These are phyloP conservation scores for Aspergillus bombycis DNA, from an alignment of 2,329 filamentous ascomycete species.

Conservation along the genomic window DNA sequence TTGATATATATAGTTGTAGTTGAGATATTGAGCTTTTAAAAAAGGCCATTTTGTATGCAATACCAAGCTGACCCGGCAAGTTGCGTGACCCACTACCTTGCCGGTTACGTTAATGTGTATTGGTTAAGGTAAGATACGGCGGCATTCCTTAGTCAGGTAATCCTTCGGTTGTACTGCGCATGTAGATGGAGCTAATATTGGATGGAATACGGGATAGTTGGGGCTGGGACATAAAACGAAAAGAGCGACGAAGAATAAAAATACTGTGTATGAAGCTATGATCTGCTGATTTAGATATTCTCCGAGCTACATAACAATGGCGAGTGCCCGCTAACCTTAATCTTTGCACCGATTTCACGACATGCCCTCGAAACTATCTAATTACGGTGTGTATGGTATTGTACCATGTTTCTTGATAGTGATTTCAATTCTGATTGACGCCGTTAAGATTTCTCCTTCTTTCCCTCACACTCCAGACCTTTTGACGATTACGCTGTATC, in stretches of 20 bases:
- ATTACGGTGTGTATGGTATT: background rate
- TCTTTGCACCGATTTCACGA: background rate
- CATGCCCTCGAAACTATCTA: background rate
- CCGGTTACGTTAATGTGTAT: too few species aligned
- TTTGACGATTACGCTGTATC: background rate
- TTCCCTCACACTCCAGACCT: background rate
- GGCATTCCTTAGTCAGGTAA: background rate
- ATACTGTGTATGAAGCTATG: background rate
- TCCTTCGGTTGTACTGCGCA: background rate
- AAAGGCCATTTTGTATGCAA: too few species aligned
- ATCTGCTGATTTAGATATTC: slow-evolving; percentile 14
- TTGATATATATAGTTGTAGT: too few species aligned
- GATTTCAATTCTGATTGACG: background rate
- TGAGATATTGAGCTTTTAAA: too few species aligned
- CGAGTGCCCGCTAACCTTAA: background rate
- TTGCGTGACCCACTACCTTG: too few species aligned
- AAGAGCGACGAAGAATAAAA: background rate
- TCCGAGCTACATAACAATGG: slow-evolving; percentile 7
- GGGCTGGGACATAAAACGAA: background rate
- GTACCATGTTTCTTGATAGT: background rate
- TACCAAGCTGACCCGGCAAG: too few species aligned
- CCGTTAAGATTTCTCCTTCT: background rate
- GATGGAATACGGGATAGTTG: too few species aligned
- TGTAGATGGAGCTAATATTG: background rate
- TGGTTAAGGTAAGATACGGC: background rate